These are phyloP conservation scores for Spinellus fusiger DNA, from an alignment of 192 early-diverging fungal genomes.

Conservation along the genomic window DNA sequence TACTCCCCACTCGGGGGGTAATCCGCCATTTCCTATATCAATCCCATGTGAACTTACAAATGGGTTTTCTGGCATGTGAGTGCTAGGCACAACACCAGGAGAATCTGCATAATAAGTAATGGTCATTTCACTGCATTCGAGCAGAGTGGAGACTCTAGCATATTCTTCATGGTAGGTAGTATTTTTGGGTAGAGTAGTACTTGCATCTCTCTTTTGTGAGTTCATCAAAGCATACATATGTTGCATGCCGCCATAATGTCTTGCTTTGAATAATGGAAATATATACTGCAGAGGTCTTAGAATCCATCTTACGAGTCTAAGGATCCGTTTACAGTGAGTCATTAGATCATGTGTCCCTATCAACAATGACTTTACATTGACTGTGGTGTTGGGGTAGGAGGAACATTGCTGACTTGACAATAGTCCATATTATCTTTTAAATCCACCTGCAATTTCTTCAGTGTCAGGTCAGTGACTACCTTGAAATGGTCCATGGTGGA, in stretches of 20 bases:
- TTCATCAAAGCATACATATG: slow-evolving; percentile 11
- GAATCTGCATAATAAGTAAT: slow-evolving; percentile 63
- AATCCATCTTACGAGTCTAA: not conserved
- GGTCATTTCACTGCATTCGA: slow-evolving; percentile 51
- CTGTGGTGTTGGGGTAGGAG: not conserved
- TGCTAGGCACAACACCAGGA: slow-evolving; percentile 43
- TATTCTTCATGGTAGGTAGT: slow-evolving; percentile 48
- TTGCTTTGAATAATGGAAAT: not conserved
- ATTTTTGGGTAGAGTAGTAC: not conserved
- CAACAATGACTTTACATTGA: not conserved
- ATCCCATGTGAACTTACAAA: not conserved
- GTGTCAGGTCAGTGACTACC: slow-evolving; percentile 43
- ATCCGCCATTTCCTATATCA: slow-evolving; percentile 46
- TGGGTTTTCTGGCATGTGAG: not conserved
- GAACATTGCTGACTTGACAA: slow-evolving; percentile 25
- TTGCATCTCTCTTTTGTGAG: not conserved
- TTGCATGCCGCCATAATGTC: slow-evolving; percentile 22
- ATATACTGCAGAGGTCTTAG: slow-evolving; percentile 1
- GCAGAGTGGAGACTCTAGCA: slow-evolving; percentile 52
- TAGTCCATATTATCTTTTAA: slow-evolving; percentile 62
- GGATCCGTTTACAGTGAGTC: not conserved
- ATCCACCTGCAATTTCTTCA: slow-evolving; percentile 47
- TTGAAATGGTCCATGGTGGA: slow-evolving; percentile 55
- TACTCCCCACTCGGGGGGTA: slow-evolving; percentile 65
- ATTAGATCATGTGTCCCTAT: too few relatives aligned